These are phyloP conservation scores for Suillus subalutaceus DNA, from an alignment of 768 basidiomycete species.

Conservation along the genomic window DNA sequence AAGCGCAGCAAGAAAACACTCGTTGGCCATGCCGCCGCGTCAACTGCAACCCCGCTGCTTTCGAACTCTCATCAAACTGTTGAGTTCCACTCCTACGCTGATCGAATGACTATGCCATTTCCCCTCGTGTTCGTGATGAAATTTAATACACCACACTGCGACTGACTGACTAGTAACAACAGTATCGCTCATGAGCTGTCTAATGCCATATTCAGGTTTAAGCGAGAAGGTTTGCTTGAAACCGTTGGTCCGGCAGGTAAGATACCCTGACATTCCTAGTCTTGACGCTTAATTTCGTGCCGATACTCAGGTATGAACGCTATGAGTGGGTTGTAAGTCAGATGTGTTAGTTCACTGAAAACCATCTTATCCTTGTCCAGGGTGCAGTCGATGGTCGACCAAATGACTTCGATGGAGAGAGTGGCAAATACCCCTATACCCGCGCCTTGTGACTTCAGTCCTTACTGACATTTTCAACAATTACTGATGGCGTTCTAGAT, in stretches of 20 bases:
- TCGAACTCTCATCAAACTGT: slow-evolving; percentile 54
- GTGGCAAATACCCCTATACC: slow-evolving; percentile 88
- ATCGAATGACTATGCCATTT: slow-evolving; percentile 71
- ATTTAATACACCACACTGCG: not conserved
- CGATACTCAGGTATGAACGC: slow-evolving; percentile 65
- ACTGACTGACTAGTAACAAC: slow-evolving; percentile 6
- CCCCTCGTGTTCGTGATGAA: slow-evolving; percentile 68
- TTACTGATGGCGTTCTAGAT: slow-evolving; percentile 46
- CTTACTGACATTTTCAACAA: not conserved
- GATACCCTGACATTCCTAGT: slow-evolving; percentile 14
- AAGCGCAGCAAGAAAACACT: slow-evolving; percentile 68
- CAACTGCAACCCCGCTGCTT: slow-evolving; percentile 63
- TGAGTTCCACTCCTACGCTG: slow-evolving; percentile 60
- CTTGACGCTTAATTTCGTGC: slow-evolving; percentile 10
- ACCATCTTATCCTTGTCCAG: slow-evolving; percentile 37
- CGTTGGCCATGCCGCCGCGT: slow-evolving; percentile 21
- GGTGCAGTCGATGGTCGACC: slow-evolving; percentile 81
- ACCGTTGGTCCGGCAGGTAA: slow-evolving; percentile 87
- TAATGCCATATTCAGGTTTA: slow-evolving; percentile 69
- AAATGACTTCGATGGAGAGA: slow-evolving; percentile 87
- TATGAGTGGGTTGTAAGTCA: slow-evolving; percentile 64
- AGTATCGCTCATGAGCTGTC: slow-evolving; percentile 86
- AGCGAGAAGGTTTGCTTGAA: slow-evolving; percentile 82
- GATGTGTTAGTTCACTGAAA: slow-evolving; percentile 4
- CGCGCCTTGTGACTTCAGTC: slow-evolving; percentile 56